Base-by-base conservation (phyloP, 805 yeast species). In the Candida corydali region DNA sequence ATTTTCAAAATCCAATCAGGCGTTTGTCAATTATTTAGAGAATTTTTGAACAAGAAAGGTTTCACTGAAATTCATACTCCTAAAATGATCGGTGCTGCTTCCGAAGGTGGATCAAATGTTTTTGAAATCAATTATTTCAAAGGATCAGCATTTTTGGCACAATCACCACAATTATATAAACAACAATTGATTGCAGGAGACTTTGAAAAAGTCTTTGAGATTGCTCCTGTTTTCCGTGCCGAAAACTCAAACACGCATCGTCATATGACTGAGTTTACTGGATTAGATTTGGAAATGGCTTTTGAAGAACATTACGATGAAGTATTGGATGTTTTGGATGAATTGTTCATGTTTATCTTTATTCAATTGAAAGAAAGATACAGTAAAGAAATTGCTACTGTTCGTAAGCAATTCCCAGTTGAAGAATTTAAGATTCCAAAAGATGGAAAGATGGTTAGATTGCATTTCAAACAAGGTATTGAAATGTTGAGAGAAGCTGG, bases 161-260 rank as follows among this genome's bases (percentile, higher is more conserved):
- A 93, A 72, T 86, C 96, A 27, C 99, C 99, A 34, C 99, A 93
- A 73, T 76, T 93, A 50, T 86, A 93, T 74, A 93, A 93, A 73
- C 98, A 93, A 71, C 96, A 91, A 75, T 78, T 91, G 62, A 93
- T 93, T 66, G 96, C 97, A 32, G 94, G 95, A 42, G 99, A 93
- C 70, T 93, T 91, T 54, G 98, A 93, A 72, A 80, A 78, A 54
- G 99, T 93, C 33, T 93, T 79, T 59, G 99, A 93, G 70, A 76
- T 93, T 55, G 98, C 93, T 2, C 98, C 99, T 25, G 98, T 93
- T 29, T 93, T 93, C 78, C 80, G 99, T 69, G 99, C 99, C 40
- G 99, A 93, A 66, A 91, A 93, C 75, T 91, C 98, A 44, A 89
- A 93, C 73, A 91, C 98, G 15, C 98, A 93, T 65, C 89, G 99